Evolutionary conservation across 2,329 filamentous ascomycete species (phyloP).

Genomic region (Pseudovirgaria hyperparasitica): DNA sequence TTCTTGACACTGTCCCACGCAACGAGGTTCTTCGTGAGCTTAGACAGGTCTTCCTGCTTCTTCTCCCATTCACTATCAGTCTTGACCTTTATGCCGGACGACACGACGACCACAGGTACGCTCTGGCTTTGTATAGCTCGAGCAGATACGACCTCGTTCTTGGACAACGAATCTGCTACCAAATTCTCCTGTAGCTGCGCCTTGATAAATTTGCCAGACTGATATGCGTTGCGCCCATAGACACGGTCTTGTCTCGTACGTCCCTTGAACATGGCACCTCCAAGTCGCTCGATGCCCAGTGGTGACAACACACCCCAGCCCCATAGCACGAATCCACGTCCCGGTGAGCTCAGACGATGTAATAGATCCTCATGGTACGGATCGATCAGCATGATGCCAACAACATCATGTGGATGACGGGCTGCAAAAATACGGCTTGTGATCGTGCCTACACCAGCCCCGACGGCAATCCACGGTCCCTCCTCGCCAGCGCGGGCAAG

Average conservation of each 20-base stretch:
- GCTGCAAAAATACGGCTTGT: constrained; percentile 87
- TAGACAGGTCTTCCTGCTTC: constrained; percentile 74
- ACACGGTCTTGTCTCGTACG: constrained; percentile 72
- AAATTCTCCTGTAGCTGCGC: constrained; percentile 87
- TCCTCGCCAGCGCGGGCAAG: constrained; percentile 67
- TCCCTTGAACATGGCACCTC: constrained; percentile 70
- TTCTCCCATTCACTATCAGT: constrained; percentile 61
- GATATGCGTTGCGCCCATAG: constrained; percentile 66
- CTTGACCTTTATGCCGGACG: constrained; percentile 61
- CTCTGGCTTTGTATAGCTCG: constrained; percentile 65
- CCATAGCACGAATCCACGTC: constrained; percentile 77
- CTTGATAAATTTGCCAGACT: constrained; percentile 74
- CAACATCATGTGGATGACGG: constrained; percentile 61
- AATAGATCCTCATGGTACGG: constrained; percentile 81
- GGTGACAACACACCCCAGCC: constrained; percentile 74
- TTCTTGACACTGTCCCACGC: constrained; percentile 78
- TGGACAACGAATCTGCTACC: constrained; percentile 72
- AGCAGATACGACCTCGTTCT: constrained; percentile 68
- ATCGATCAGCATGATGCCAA: constrained; percentile 75
- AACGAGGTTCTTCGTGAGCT: constrained; percentile 64
- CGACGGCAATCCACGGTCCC: constrained; percentile 80
- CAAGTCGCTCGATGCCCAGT: constrained; percentile 68
- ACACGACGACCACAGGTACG: constrained; percentile 68
- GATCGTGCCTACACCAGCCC: constrained; percentile 74
- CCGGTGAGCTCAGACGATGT: constrained; percentile 49